A percentile compares a stretch with the other conserved stretches of the same genome.
These are phyloP conservation scores for Fusarium hostae DNA, from an alignment of 2,329 filamentous ascomycete species.

Conservation along the genomic window DNA sequence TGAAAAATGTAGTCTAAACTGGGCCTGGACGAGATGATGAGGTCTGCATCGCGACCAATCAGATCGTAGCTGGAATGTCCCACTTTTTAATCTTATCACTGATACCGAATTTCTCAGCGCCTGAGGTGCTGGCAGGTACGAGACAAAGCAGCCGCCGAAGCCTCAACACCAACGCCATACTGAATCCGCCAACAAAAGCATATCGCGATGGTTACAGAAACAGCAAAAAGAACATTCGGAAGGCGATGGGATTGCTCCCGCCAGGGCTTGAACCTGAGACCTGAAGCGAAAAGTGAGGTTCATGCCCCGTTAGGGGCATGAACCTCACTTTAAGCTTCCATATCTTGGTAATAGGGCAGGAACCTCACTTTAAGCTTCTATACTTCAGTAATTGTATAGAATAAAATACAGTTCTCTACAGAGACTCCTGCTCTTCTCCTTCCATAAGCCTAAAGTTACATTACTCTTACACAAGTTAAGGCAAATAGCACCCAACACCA, in stretches of 20 bases:
- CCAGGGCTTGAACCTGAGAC: conserved; percentile 1
- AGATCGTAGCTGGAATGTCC: accelerated
- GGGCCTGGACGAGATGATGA: no score
- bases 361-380: no score
- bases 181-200: background rate
- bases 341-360: no score
- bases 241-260: background rate
- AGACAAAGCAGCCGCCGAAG: background rate
- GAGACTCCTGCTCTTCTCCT: no score
- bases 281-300: background rate
- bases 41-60: accelerated
- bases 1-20: background rate
- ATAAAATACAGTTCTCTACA: no score
- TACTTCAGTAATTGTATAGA: no score
- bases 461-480: no score
- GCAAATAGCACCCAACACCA: no score
- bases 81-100: background rate
- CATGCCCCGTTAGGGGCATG: no score
- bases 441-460: no score
- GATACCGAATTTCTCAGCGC: background rate
- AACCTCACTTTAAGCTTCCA: no score
- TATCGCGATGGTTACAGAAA: background rate
- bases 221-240: background rate
- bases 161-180: background rate
- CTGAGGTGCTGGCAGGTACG: background rate